Base-by-base conservation (phyloP, 257 asterid genomes). In the Solanum megistacrolobum region DNA sequence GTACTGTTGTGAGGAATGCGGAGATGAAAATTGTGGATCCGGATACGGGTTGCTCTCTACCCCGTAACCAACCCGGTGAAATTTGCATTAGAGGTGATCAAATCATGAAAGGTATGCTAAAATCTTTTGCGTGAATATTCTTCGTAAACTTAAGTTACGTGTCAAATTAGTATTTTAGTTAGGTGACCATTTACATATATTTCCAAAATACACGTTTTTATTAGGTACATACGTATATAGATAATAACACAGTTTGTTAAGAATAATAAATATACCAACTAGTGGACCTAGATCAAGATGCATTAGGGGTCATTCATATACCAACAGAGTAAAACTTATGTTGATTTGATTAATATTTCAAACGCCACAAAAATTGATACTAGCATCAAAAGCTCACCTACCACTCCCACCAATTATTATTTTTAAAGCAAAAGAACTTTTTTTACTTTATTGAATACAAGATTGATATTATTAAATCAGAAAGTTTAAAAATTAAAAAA, bases 81-180 rank as follows among this genome's bases (percentile, higher is more conserved):
- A 96, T 97, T 38, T 97, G 98, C 85, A 96, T 96, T 3, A 87
- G 96, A 71, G 99, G 99, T 3, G 96, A 97, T 34, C 99, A 97
- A 35, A 97, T 97, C 93, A 97, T 97, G 99, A 96, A 96, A 93
- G 99, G 98, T 95, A 92, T 12, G 10, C 14, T 34, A 73, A 34
- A 34, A 72, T 32, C 27, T 21, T 60, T 8, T 23, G 27, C 68
- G 27, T 27, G 36, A 68, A 27, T 69, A 71, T 71, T 71, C n/a
- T 71, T 7, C 6, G 18, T 35, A 20, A 71, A 71, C n/a, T 35
- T 14, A 3, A 18, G 8, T 32, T 20, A 4, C 3, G 9, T 27
- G 27, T 43, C 39, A 43, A 8, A 14, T 41, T 43, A 13, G n/a
- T 41, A 43, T 36, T 23, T 20, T 10, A 7, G 18, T 81, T 29